Percentiles rank a stretch among this genome's conserved stretches.
Evolutionary conservation across 352 stramenopile genomes (phyloP).

Genomic region (Phytophthora nicotianae): DNA sequence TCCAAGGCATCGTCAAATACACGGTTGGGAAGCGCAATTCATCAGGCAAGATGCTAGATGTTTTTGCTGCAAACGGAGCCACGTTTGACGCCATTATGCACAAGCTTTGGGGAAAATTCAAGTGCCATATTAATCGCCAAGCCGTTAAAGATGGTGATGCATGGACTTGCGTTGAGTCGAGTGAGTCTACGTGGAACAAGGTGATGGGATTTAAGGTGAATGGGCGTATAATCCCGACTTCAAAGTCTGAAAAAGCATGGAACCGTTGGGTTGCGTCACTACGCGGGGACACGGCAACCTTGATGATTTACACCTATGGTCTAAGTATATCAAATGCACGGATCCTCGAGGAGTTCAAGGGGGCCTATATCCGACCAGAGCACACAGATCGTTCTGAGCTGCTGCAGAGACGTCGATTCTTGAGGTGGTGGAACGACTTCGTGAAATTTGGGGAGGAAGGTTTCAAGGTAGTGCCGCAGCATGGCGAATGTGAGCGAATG

Average conservation of each 20-base stretch:
- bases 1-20: background rate
- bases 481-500: too few species aligned
- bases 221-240: background rate
- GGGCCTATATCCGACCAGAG: background rate
- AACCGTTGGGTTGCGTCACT: background rate
- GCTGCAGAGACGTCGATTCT: background rate
- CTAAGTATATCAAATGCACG: background rate
- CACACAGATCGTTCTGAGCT: background rate
- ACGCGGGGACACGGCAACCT: background rate
- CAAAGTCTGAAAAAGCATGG: background rate
- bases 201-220: constrained; percentile 1
- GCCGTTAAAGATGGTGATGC: background rate
- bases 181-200: background rate
- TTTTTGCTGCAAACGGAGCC: background rate
- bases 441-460: background rate
- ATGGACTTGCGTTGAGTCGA: background rate
- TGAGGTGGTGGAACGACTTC: background rate
- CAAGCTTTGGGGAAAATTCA: background rate
- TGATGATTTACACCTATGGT: background rate
- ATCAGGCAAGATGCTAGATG: background rate
- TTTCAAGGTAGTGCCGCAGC: too few species aligned
- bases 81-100: background rate
- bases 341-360: background rate
- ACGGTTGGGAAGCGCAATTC: background rate
- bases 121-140: background rate